phyloP scores from a whole-genome alignment of 768 basidiomycete species.

The Amanita rubescens region DNA sequence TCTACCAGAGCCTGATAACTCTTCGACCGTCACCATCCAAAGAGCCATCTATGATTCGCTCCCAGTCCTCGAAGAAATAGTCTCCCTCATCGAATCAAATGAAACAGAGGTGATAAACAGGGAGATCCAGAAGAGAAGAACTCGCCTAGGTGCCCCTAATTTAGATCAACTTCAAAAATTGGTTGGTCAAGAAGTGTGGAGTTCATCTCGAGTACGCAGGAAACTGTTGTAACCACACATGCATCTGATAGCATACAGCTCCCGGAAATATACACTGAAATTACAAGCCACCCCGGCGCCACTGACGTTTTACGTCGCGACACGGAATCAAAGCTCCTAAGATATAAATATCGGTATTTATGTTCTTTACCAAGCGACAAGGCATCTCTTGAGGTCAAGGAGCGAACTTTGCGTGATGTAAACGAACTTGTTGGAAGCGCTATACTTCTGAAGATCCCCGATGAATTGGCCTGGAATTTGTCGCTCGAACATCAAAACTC shows the following conservation, averaged over 20 bases:
- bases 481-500: conserved; percentile 70
- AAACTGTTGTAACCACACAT: neutral
- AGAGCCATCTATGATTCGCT: conserved; percentile 62
- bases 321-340: conserved; percentile 70
- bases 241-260: conserved; percentile 36
- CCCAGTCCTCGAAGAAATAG: conserved; percentile 64
- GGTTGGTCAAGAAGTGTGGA: conserved; percentile 59
- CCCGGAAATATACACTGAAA: conserved; percentile 64
- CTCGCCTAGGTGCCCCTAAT: conserved; percentile 60
- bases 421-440: conserved; percentile 69
- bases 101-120: conserved; percentile 51
- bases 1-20: conserved; percentile 71
- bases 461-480: conserved; percentile 78
- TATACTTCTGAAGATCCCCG: conserved; percentile 65
- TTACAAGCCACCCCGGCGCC: conserved; percentile 77
- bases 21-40: conserved; percentile 55
- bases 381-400: conserved; percentile 33
- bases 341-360: conserved; percentile 56
- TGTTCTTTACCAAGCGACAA: conserved; percentile 43
- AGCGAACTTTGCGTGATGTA: conserved; percentile 48
- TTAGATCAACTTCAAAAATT: conserved; percentile 54
- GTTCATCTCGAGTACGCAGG: conserved; percentile 46
- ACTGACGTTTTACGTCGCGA: conserved; percentile 71
- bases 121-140: conserved; percentile 74
- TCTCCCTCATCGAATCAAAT: conserved; percentile 51